phyloP scores from a whole-genome alignment of 306 rosid species.

The Mimosa pudica region DNA sequence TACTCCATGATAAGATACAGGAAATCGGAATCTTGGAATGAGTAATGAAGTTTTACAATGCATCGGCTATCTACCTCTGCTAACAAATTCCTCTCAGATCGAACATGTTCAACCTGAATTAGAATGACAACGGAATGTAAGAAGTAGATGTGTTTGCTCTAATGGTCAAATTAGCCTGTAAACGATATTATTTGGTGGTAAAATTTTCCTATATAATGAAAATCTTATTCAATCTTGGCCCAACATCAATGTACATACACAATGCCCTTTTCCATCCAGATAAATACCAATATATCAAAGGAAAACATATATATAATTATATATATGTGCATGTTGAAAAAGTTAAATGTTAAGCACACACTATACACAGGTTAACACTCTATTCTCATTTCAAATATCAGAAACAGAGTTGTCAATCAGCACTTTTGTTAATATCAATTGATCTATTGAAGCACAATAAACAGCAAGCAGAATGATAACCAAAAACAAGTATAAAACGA shows the following conservation, averaged over 20 bases:
- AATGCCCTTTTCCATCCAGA: neutral
- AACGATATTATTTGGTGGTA: conserved; percentile 3
- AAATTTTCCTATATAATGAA: conserved; percentile 3
- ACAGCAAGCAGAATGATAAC: neutral
- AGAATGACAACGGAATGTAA: conserved; percentile 22
- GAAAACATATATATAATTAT: neutral
- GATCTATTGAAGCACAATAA: neutral
- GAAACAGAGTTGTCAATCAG: conserved; percentile 14
- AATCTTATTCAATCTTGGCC: conserved; percentile 19
- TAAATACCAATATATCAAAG: conserved; percentile 15
- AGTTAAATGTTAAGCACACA: conserved; percentile 20
- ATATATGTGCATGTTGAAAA: conserved; percentile 1
- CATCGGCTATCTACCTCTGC: conserved; percentile 99
- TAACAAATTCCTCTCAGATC: conserved; percentile 98
- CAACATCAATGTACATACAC: neutral
- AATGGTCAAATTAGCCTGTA: conserved; percentile 16
- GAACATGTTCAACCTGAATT: conserved; percentile 94
- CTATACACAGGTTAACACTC: conserved; percentile 9
- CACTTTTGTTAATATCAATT: neutral
- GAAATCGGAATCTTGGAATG: conserved; percentile 96
- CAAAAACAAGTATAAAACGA: neutral
- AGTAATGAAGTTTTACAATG: conserved; percentile 93
- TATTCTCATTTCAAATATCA: conserved; percentile 19
- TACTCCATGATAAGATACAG: conserved; percentile 98
- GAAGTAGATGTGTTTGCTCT: conserved; percentile 18